Conservation (phyloP, 495 filamentous ascomycete genomes). For the Patellaria atrata region DNA sequence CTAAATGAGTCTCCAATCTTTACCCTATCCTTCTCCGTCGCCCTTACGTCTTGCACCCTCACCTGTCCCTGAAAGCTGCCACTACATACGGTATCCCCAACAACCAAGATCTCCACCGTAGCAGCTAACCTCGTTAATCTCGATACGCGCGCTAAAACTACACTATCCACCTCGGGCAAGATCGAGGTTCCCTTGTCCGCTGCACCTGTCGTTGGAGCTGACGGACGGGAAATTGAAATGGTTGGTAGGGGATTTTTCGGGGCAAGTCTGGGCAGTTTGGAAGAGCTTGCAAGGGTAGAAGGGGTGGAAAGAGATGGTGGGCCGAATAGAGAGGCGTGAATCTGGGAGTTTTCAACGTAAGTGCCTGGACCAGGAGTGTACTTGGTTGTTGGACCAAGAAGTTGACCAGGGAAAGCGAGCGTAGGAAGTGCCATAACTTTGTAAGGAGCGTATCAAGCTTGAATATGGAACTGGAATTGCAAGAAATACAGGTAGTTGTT, state of each 20-base stretch:
- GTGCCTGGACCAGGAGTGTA: slow-evolving; percentile 67
- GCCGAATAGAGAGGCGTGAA: slow-evolving; percentile 60
- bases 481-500: too few species aligned
- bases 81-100: slow-evolving; percentile 41
- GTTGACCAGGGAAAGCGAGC: slow-evolving; percentile 55
- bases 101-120: slow-evolving; percentile 64
- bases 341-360: slow-evolving; percentile 53
- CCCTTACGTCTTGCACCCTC: slow-evolving; percentile 77
- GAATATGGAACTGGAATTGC: too few species aligned
- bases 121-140: slow-evolving; percentile 73
- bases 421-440: slow-evolving; percentile 15
- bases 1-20: slow-evolving; percentile 83
- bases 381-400: slow-evolving; percentile 49
- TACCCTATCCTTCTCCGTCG: slow-evolving; percentile 90
- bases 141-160: slow-evolving; percentile 71
- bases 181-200: slow-evolving; percentile 44
- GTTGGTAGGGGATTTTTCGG: slow-evolving; percentile 27
- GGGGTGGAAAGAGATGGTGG: slow-evolving; percentile 19
- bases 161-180: slow-evolving; percentile 63
- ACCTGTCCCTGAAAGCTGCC: slow-evolving; percentile 29
- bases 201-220: slow-evolving; percentile 17
- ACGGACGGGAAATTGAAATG: slow-evolving; percentile 23
- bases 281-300: slow-evolving; percentile 23
- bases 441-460: too few species aligned
- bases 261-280: slow-evolving; percentile 28